Percentiles rank a stretch among this genome's conserved stretches.
Evolutionary conservation across 2,329 filamentous ascomycete genomes (phyloP).

Genomic region (Xylaria sp.): DNA sequence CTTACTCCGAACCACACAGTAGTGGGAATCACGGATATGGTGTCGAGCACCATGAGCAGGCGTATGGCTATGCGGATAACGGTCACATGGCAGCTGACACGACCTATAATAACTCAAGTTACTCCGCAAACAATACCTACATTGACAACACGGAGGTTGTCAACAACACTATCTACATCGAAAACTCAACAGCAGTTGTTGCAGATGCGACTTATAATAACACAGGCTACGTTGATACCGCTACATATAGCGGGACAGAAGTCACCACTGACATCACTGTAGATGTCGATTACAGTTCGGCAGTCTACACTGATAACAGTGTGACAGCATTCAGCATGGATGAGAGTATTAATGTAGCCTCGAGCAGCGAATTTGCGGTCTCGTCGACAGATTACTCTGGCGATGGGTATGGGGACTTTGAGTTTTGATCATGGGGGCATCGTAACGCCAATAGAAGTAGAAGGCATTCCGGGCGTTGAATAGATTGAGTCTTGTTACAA

Average conservation of each 20-base stretch:
- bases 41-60: constrained; percentile 17
- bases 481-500: neutral
- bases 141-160: constrained; percentile 22
- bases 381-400: constrained; percentile 43
- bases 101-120: constrained; percentile 28
- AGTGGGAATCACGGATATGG: constrained; percentile 19
- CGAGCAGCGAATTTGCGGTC: constrained; percentile 31
- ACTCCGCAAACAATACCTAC: constrained; percentile 31
- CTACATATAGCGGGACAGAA: constrained; percentile 16
- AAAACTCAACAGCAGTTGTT: constrained; percentile 19
- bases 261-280: constrained; percentile 29
- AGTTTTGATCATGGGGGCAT: constrained; percentile 17
- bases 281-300: constrained; percentile 20
- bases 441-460: neutral
- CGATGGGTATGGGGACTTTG: constrained; percentile 38
- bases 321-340: constrained; percentile 32
- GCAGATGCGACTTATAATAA: constrained; percentile 23
- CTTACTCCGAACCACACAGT: constrained; percentile 8
- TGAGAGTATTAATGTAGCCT: constrained; percentile 33
- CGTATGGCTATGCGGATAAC: constrained; percentile 20
- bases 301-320: constrained; percentile 18
- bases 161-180: constrained; percentile 32
- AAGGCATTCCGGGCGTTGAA: neutral
- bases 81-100: constrained; percentile 18
- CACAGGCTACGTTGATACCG: constrained; percentile 26